Percentiles rank a stretch among this genome's conserved stretches.
Conservation (phyloP, 495 filamentous ascomycete genomes). For the Talaromyces liani region DNA sequence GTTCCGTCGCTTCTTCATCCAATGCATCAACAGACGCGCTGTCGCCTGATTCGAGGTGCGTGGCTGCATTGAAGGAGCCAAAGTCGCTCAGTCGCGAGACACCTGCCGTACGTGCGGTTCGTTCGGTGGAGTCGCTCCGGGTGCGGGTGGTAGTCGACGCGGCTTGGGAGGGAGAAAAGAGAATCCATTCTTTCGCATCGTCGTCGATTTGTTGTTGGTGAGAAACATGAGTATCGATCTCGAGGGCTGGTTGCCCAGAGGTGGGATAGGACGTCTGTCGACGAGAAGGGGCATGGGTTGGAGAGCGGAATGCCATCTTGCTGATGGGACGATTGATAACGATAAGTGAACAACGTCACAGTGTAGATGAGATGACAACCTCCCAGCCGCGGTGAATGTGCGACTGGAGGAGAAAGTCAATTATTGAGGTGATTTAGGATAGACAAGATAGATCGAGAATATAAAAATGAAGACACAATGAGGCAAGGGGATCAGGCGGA, state of each 20-base stretch:
- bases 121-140: constrained; percentile 64
- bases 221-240: constrained; percentile 24
- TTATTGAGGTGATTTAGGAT: not conserved
- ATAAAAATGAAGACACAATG: not conserved
- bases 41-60: constrained; percentile 12
- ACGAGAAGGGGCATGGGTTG: constrained; percentile 53
- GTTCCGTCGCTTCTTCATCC: constrained; percentile 39
- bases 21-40: constrained; percentile 33
- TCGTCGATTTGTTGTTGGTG: constrained; percentile 31
- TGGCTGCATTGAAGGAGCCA: constrained; percentile 68
- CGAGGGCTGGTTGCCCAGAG: constrained; percentile 35
- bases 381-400: not conserved
- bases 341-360: constrained; percentile 2
- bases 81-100: constrained; percentile 76
- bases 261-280: constrained; percentile 49
- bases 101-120: constrained; percentile 63
- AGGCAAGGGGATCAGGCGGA: not conserved
- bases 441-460: not conserved
- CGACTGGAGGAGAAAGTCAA: not conserved
- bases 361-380: not conserved
- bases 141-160: constrained; percentile 55
- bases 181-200: constrained; percentile 88
- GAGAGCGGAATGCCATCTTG: constrained; percentile 78
- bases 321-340: constrained; percentile 8
- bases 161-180: constrained; percentile 72